phyloP scores from a whole-genome alignment of 139 green algal genomes.

The Chlamydomonas schloesseri region DNA sequence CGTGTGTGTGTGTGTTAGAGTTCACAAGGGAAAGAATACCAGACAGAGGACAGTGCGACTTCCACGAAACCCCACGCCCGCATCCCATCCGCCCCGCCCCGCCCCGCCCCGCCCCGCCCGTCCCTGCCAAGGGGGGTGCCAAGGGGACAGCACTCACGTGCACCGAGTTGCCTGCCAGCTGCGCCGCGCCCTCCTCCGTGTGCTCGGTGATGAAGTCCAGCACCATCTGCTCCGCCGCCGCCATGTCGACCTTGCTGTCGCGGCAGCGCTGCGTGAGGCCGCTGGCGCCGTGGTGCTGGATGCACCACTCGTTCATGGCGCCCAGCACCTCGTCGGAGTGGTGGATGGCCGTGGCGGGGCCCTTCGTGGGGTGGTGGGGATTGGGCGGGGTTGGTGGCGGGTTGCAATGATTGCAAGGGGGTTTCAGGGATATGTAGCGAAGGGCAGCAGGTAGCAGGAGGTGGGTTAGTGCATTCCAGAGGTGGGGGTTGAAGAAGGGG shows the following conservation, averaged over 20 bases:
- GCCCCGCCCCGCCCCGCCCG: not conserved
- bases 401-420: no score
- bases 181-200: constrained; percentile 45
- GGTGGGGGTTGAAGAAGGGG: no score
- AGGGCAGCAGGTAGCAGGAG: no score
- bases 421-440: no score
- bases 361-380: constrained; percentile 58
- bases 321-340: constrained; percentile 83
- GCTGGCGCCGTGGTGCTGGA: constrained; percentile 85
- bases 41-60: no score
- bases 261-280: constrained; percentile 66
- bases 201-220: constrained; percentile 81
- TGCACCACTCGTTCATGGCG: constrained; percentile 95
- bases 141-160: no score
- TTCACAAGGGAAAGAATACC: not conserved
- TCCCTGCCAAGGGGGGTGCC: no score
- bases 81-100: not conserved
- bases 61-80: no score
- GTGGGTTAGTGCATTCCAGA: no score
- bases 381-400: no score
- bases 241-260: constrained; percentile 26
- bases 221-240: constrained; percentile 46
- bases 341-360: constrained; percentile 90
- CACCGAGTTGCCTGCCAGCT: constrained; percentile 87
- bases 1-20: no score